Conservation (phyloP, 2,329 filamentous ascomycete genomes). For the Corynespora cassiicola region DNA sequence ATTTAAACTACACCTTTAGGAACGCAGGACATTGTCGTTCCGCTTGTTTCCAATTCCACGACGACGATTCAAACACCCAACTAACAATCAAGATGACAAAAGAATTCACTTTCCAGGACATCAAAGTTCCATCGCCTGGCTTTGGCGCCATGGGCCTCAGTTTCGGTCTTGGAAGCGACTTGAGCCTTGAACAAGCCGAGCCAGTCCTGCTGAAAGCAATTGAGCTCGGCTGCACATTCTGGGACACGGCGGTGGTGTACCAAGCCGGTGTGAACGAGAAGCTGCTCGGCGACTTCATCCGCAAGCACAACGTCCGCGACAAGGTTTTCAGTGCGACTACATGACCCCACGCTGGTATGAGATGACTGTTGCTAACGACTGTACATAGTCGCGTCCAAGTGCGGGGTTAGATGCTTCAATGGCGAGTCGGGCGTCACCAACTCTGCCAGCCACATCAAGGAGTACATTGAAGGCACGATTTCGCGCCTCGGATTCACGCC, state of each 20-base stretch:
- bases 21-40: no score
- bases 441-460: constrained; percentile 44
- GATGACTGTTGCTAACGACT: neutral
- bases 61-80: no score
- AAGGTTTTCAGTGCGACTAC: constrained; percentile 24
- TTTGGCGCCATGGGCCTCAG: constrained; percentile 63
- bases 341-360: neutral
- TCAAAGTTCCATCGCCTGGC: constrained; percentile 56
- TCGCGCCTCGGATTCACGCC: constrained; percentile 44
- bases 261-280: constrained; percentile 35
- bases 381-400: constrained; percentile 28
- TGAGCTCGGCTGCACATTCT: constrained; percentile 58
- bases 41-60: no score
- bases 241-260: constrained; percentile 52
- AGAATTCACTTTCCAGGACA: constrained; percentile 23
- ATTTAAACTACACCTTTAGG: no score
- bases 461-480: constrained; percentile 48
- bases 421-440: constrained; percentile 48
- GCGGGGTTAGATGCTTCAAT: constrained; percentile 33
- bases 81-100: constrained; percentile 19
- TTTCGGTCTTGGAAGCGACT: constrained; percentile 52
- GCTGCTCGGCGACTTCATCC: constrained; percentile 32
- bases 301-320: constrained; percentile 31
- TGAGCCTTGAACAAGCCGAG: constrained; percentile 54
- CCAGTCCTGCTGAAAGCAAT: constrained; percentile 57